Evolutionary conservation across 2,329 filamentous ascomycete genomes (phyloP).

Genomic region (Davidsoniella eucalypti): DNA sequence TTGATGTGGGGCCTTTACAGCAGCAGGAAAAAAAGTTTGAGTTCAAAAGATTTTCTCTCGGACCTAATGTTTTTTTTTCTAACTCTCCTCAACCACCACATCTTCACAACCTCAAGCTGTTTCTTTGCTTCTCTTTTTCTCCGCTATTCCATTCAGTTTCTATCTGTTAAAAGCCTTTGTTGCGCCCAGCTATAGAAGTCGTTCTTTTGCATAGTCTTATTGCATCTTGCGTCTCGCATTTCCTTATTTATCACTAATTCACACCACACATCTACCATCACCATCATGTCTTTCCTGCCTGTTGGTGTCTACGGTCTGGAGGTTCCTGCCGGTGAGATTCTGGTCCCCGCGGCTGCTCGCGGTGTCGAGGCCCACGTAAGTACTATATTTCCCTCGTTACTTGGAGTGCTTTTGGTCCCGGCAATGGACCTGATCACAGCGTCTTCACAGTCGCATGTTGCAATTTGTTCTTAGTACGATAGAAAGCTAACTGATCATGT

Average conservation of each 20-base stretch:
- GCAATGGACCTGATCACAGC: background rate
- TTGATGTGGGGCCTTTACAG: constrained; percentile 10
- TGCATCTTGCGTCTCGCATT: constrained; percentile 11
- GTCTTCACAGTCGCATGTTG: constrained; percentile 11
- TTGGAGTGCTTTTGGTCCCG: background rate
- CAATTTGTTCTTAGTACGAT: background rate
- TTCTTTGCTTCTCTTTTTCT: constrained; percentile 2
- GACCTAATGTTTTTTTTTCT: background rate
- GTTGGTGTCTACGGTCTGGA: constrained; percentile 85
- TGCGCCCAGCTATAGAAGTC: background rate
- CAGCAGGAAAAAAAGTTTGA: constrained; percentile 15
- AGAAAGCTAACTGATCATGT: constrained; percentile 17
- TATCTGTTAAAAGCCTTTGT: background rate
- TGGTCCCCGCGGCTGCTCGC: constrained; percentile 55
- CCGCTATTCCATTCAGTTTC: background rate
- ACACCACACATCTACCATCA: constrained; percentile 15
- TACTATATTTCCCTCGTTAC: constrained; percentile 16
- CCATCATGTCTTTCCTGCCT: constrained; percentile 39
- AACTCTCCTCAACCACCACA: constrained; percentile 7
- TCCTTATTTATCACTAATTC: background rate
- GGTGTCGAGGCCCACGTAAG: constrained; percentile 75
- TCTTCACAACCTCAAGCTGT: background rate
- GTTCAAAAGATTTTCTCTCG: constrained; percentile 6
- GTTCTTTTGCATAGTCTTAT: constrained; percentile 10
- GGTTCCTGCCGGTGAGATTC: constrained; percentile 69